phyloP scores from a whole-genome alignment of 2,329 filamentous ascomycete species.

The Byssochlamys sp. region DNA sequence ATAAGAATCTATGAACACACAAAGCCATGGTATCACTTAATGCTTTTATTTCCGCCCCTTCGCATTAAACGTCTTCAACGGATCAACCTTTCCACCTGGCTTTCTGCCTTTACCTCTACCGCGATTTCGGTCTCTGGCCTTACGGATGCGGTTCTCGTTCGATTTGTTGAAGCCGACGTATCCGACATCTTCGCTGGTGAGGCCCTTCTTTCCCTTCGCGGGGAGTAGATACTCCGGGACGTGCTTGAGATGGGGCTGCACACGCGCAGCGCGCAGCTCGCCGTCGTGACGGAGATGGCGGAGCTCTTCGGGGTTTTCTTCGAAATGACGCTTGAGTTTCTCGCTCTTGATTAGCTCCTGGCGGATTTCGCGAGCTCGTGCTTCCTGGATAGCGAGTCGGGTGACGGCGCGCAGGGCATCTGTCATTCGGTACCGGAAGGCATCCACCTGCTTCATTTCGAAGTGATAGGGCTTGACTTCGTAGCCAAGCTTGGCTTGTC shows the following conservation, averaged over 20 bases:
- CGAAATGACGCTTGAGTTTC: slow-evolving; percentile 88
- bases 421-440: slow-evolving; percentile 88
- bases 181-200: slow-evolving; percentile 58
- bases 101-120: slow-evolving; percentile 41
- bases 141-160: slow-evolving; percentile 44
- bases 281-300: slow-evolving; percentile 81
- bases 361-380: slow-evolving; percentile 74
- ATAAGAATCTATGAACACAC: not conserved
- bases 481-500: slow-evolving; percentile 68
- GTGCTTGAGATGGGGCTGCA: slow-evolving; percentile 84
- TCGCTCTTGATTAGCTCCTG: slow-evolving; percentile 88
- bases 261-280: slow-evolving; percentile 70
- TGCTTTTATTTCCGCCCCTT: slow-evolving; percentile 28
- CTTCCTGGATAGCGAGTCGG: slow-evolving; percentile 78
- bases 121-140: slow-evolving; percentile 37
- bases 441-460: slow-evolving; percentile 86
- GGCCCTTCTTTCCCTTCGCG: slow-evolving; percentile 59
- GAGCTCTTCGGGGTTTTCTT: slow-evolving; percentile 87
- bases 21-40: slow-evolving; percentile 13
- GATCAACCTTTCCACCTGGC: slow-evolving; percentile 59
- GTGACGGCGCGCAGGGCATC: slow-evolving; percentile 87
- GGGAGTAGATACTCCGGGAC: slow-evolving; percentile 90
- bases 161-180: slow-evolving; percentile 59
- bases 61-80: slow-evolving; percentile 78
- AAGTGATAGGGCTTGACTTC: slow-evolving; percentile 86